Base-by-base conservation (phyloP, 352 stramenopile species). In the Globisporangium carolinianum region DNA sequence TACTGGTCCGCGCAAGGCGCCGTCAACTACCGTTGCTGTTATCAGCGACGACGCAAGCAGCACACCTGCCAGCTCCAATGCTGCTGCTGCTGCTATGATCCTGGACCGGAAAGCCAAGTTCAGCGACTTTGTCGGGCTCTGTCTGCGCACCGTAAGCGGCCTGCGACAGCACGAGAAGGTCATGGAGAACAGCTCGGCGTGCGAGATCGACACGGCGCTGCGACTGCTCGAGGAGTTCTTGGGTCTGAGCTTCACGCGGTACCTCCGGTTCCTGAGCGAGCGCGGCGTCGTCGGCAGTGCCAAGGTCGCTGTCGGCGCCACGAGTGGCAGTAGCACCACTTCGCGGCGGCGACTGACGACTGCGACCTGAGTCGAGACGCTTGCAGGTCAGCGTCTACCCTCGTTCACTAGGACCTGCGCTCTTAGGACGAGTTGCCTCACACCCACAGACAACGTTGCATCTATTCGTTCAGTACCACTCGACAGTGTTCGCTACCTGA, bases 211-310 rank as follows among this genome's bases (percentile, higher is more conserved):
- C 38, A 65, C 76, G 1, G 58, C 68, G 1, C 65, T 89, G 51
- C 70, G 67, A 5, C 46, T 83, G 62, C 76, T 89, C 41, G 82
- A 91, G 46, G 79, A 88, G 58, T 91, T 91, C 52, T 56, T 91
- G 0, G 77, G 75, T 0, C 66, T 91, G 10, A 87, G 66, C 53
- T 91, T 87, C 58, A 81, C 72, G 11, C 67, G 72, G 18, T 91
- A 87, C 56, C 57, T 86, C 36, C 58, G 58, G 9, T 91, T 91
- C 45, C 68, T 91, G 9, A 73, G 65, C 53, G 82, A 91, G 54
- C 77, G 79, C 6, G 82, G 82, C 3, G 68, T 89, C 10, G 72
- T 79, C 50, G 60, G 72, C 7, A 62, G 61, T 56, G 51, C 8
- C 57, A 57, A 24, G 45, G 17, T 5, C 1, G 17, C 15, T 32